Base-by-base conservation (phyloP, 2,329 filamentous ascomycete genomes). In the Sporothrix globosa region DNA sequence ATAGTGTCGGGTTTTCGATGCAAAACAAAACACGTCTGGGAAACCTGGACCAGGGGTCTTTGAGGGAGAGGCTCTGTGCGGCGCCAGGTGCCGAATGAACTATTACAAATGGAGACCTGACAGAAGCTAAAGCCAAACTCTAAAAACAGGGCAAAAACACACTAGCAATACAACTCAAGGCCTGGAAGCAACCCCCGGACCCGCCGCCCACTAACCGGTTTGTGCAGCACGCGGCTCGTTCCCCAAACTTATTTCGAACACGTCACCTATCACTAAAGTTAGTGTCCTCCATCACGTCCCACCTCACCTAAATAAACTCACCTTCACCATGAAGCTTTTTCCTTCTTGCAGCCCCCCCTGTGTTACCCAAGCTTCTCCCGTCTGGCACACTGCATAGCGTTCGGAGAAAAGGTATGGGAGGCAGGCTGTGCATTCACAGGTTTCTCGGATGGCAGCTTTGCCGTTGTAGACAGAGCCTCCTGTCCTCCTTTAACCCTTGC, bases 21-120 rank as follows among this genome's bases (percentile, higher is more conserved):
- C 69, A 72, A 73, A 73, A 73, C 72, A 71, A 56, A 34, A 48
- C 39, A 63, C 52, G 72, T 73, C 68, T 73, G 69, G 66, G 54
- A 71, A 48, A 41, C 66, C 24, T 34, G 53, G 50, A 61, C 34
- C 50, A 63, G 70, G 70, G 67, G 53, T 41, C 1, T 11, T 9
- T 17, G 44, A 21, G 39, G 24, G 9, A 30, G 63, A 66, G 65
- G 68, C 71, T 71, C 71, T 71, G 72, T 72, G 72, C 72, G 72
- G 30, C 60, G 52, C 24, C 46, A 41, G 19, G 11, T 65, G 50
- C 44, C 52, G 69, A 67, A 9, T 6, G 39, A n/a, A 60, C 54
- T 13, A 34, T 60, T 30, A 7, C 56, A 60, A 44, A 60, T 11
- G 4, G 50, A 53, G n/a, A n/a, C 21, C 21, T 53, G 50, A 1